Evolutionary conservation across 225 moss, liverwort and hornwort species (phyloP), one percentile per base, ranked within the genome.

Genomic region (Rhytidiadelphus loreus): DNA sequence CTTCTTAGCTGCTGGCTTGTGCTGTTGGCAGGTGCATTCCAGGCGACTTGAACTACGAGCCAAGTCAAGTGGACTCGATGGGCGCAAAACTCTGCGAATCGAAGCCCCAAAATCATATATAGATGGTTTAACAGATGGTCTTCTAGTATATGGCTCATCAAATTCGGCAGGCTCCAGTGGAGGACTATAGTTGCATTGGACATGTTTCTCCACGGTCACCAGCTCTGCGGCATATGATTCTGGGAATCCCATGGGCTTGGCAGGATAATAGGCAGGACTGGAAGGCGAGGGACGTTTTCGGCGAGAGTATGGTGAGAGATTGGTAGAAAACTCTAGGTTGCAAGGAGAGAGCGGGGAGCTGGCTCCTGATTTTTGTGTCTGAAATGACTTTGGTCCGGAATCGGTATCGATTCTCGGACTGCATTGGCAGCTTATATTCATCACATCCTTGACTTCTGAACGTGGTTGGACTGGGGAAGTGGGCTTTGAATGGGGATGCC

Each of bases 341-440:
- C 79, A 68, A 92, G 82, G 82, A 70, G 87, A 73, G 72, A 85
- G 76, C 11, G 90, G 87, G 68, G 89, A 80, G 83, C 89, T 91
- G 28, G 41, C 65, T 88, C 83, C 80, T 77, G 91, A 88, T 77
- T 72, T 87, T 70, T 65, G 83, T 48, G 88, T 69, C 44, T 80
- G 74, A 71, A 89, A 74, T 56, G 86, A 80, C 66, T 91, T 91
- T 8, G 73, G 39, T 58, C 59, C 26, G 53, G 81, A 52, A 85
- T 73, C 56, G 87, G 41, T 65, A 69, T 77, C n/a, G 55, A 87
- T 46, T 86, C 74, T 83, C 55, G 90, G 89, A 85, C 87, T 90
- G 81, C 82, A 91, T 87, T 87, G 94, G 71, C 90, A 92, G 81
- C 90, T 91, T 79, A 83, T 82, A 74, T 88, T 91, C 46, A 43